Base-by-base conservation (phyloP, 495 filamentous ascomycete species). In the Durotheca rogersii region DNA sequence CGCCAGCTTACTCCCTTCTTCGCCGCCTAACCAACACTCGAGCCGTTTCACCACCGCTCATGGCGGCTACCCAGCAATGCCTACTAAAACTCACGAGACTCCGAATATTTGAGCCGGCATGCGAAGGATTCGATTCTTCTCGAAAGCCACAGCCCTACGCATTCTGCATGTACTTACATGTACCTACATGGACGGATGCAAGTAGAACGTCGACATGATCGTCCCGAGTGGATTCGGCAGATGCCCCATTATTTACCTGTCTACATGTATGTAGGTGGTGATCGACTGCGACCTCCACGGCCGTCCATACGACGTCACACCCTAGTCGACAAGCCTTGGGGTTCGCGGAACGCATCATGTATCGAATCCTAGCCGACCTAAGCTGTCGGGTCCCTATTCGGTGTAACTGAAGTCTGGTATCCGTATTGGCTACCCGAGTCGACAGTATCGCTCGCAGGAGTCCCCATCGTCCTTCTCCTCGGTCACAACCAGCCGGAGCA, bases 311-410 rank as follows among this genome's bases (percentile, higher is more conserved):
- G 41, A 60, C 61, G 56, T 64, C 44, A 51, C 37, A 60, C 59
- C 50, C 33, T 29, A 65, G 52, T 55, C 33, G 65, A 58, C 52
- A 54, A 62, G 58, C 56, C 60, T 62, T 63, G 56, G 52, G 55
- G 41, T 51, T 48, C 48, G 47, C 64, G 67, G 64, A 69, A 67
- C 64, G 54, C 53, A 62, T 60, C 46, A 57, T 57, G 67, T 69
- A 53, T 70, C 64, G 60, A 67, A 65, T 58, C 44, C 47, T 39
- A 51, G 11, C 38, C 42, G 12, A 56, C 36, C 39, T 47, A 39
- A 23, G 37, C 47, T 58, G 55, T 53, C 44, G 50, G 36, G 25
- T 41, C 32, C 14, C 32, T 27, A 40, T 34, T 39, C 39, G 33
- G 10, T 23, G 41, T 29, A 31, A 3, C 15, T n/a, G 7, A 35